Evolutionary conservation across 2,329 filamentous ascomycete genomes (phyloP), one percentile per base, ranked within the genome.

Genomic region (Incumbomyces delicatus): DNA sequence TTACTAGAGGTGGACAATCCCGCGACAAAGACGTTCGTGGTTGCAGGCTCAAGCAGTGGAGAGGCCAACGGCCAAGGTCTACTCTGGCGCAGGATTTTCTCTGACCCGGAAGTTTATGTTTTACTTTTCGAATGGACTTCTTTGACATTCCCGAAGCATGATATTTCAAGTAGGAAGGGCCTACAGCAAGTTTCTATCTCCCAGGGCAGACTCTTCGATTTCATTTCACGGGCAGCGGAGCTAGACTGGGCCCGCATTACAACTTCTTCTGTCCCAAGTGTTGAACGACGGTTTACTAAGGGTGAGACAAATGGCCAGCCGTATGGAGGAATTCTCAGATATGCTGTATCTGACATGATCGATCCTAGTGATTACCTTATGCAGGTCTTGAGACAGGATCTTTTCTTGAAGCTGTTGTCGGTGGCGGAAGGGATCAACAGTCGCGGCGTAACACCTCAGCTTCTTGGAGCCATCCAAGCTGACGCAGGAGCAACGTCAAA

Each of bases 11-110:
- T 76, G 4, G 73, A 78, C 61, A 68, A 36, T 58, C 60, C 18
- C 65, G 55, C 47, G 57, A 55, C 16, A 53, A 58, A 42, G 58
- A 64, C 48, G 58, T 57, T 43, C 54, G 52, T 13, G 58, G 29
- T 41, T 22, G 56, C 48, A 43, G 54, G 58, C 11, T 17, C 34
- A 34, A 30, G 18, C 18, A 39, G 33, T 37, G 49, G 57, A 51
- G 37, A 57, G 54, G 55, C 61, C 61, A 49, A 64, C 56, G 71
- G 72, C 3, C 72, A 75, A 52, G 74, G 73, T 0, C 62, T 79
- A 1, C 66, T 83, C 57, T 81, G 78, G 78, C 73, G 77, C 57
- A 72, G 79, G 14, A 54, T 82, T 1, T 81, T 83, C 55, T 69
- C 70, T 2, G 79, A 82, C 52, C 71, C 68, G 48, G 71, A 80